Conservation (phyloP, 2,329 filamentous ascomycete species). For the Capronia americana region DNA sequence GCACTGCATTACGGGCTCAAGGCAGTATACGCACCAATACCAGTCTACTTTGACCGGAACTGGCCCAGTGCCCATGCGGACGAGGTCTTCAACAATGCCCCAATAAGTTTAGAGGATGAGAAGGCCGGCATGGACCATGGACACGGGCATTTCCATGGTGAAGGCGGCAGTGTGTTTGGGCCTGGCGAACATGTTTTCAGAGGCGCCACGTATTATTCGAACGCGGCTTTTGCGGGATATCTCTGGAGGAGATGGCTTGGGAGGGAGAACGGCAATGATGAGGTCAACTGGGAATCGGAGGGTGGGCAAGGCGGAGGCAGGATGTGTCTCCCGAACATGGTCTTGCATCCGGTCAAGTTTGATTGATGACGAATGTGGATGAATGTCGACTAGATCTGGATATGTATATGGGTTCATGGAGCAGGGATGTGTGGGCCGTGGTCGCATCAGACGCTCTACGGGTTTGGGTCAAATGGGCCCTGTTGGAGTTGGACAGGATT, state of each 20-base stretch:
- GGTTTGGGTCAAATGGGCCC: background rate
- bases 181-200: conserved; percentile 61
- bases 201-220: conserved; percentile 61
- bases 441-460: background rate
- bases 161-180: conserved; percentile 56
- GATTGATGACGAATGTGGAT: conserved; percentile 28
- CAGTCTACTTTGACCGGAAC: conserved; percentile 62
- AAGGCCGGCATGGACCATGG: conserved; percentile 52
- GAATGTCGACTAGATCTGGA: background rate
- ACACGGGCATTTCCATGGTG: conserved; percentile 43
- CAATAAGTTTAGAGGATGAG: conserved; percentile 56
- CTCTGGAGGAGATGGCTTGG: conserved; percentile 64
- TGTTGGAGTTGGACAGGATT: background rate
- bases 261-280: conserved; percentile 36
- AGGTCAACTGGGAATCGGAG: conserved; percentile 34
- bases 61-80: conserved; percentile 63
- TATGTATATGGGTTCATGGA: background rate
- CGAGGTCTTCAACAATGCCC: conserved; percentile 62
- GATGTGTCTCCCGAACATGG: conserved; percentile 42
- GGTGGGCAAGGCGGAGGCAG: conserved; percentile 32
- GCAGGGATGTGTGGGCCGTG: background rate
- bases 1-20: conserved; percentile 79
- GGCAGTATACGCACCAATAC: conserved; percentile 70
- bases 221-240: conserved; percentile 60
- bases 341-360: conserved; percentile 39